Conservation (phyloP, 352 stramenopile genomes). For the Pythium monospermum region DNA sequence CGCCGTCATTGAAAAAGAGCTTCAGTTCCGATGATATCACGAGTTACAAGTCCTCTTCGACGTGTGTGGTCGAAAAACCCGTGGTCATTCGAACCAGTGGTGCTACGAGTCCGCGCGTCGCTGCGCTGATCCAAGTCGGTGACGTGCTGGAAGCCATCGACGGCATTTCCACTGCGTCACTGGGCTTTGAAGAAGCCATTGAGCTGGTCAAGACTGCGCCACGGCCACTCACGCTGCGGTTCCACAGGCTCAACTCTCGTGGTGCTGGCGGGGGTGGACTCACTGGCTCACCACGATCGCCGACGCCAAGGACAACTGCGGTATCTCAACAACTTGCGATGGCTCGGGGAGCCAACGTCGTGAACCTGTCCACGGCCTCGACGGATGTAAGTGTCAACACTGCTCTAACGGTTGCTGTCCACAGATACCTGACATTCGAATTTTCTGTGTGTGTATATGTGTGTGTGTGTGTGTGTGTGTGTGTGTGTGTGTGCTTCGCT, state of each 20-base stretch:
- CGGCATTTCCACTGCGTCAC: conserved; percentile 63
- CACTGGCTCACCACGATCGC: neutral
- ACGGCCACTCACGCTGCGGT: conserved; percentile 60
- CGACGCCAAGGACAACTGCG: too few species aligned
- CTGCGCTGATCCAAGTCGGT: conserved; percentile 32
- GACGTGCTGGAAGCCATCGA: conserved; percentile 73
- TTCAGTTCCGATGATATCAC: conserved; percentile 55
- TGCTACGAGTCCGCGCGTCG: conserved; percentile 9
- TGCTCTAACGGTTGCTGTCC: too few species aligned
- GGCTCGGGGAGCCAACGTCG: neutral
- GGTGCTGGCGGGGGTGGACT: conserved; percentile 12
- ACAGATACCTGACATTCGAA: too few species aligned
- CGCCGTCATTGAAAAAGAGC: conserved; percentile 42
- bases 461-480: too few species aligned
- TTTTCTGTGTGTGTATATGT: conserved; percentile 2
- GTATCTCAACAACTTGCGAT: too few species aligned
- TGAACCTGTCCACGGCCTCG: conserved; percentile 28
- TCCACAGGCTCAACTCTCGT: conserved; percentile 28
- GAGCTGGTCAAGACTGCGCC: conserved; percentile 48
- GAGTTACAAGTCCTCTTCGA: conserved; percentile 25
- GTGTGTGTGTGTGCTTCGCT: too few species aligned
- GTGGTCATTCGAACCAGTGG: conserved; percentile 30
- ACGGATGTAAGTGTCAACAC: conserved; percentile 28
- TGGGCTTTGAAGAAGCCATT: conserved; percentile 52
- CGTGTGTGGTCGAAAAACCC: conserved; percentile 48